Base-by-base conservation (phyloP, 2,329 filamentous ascomycete genomes). In the Phoma sp. region DNA sequence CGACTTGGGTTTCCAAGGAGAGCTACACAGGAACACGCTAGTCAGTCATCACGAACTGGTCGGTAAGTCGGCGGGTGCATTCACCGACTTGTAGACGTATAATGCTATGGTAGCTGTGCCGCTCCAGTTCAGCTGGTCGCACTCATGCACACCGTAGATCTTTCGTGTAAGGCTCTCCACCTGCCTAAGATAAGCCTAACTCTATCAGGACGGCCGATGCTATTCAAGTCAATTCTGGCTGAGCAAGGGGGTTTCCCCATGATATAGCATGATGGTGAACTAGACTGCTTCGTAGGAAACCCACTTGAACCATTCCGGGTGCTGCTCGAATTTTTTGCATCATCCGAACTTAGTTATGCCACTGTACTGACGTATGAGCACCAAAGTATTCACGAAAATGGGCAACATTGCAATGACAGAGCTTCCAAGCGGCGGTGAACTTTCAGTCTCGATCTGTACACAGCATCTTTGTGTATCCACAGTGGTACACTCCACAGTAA, bases 51-150 rank as follows among this genome's bases (percentile, higher is more conserved):
- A 9, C n/a, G 6, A 36, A 19, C 21, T 37, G 7, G 25, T 37
- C 55, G 65, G 64, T 56, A 38, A 52, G 44, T 65, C 62, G 65
- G 64, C 27, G 47, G 35, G 35, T 56, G 40, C 25, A 46, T 37
- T 51, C 38, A 50, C 65, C 65, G 63, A 61, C 38, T 15, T 37
- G 2, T 35, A 35, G 2, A 24, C 6, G 48, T 36, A 29, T 44
- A 44, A 38, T 37, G 25, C n/a, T 3, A 19, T 41, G 7, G 36
- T 51, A 35, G 32, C 32, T 46, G 38, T 53, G 24, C 37, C 37
- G 35, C 37, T 8, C 41, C 22, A 35, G 5, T 44, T 22, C 19
- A 51, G 27, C 49, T 31, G 43, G 29, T 40, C 29, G 22, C 45
- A 51, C 29, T 44, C 25, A 39, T 56, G 53, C 38, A 56, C 19